Evolutionary conservation across 768 basidiomycete genomes (phyloP).

Genomic region (Psilocybe tampanensis): DNA sequence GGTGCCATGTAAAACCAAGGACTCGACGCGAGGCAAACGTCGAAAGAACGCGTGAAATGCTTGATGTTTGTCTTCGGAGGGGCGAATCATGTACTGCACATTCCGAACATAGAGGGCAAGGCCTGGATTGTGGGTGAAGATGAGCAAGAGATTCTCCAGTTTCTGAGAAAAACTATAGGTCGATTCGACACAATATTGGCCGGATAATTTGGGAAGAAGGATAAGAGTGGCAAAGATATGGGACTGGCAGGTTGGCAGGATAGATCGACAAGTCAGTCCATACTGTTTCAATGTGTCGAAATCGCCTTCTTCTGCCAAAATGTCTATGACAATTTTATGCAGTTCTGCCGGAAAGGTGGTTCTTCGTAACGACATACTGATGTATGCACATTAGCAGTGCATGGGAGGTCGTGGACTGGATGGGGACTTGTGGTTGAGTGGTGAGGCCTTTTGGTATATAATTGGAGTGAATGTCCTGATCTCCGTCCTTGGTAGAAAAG

Average conservation of each 20-base stretch:
- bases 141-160: background rate
- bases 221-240: conserved; percentile 8
- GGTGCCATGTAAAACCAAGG: background rate
- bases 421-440: too few relatives aligned
- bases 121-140: conserved; percentile 2
- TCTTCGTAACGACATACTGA: background rate
- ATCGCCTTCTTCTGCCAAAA: conserved; percentile 11
- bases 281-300: background rate
- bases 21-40: background rate
- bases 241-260: conserved; percentile 5
- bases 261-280: conserved; percentile 1
- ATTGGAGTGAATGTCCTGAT: too few relatives aligned
- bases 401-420: too few relatives aligned
- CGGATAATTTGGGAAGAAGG: background rate
- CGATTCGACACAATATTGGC: background rate
- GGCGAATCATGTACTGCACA: conserved; percentile 7
- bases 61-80: background rate
- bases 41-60: background rate
- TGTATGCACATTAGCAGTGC: background rate
- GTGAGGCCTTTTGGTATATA: too few relatives aligned
- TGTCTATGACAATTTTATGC: conserved; percentile 3
- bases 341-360: conserved; percentile 3
- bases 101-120: conserved; percentile 5
- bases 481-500: too few relatives aligned
- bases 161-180: background rate